phyloP scores from a whole-genome alignment of 1,139 yeast species.

The Candida smagusa region DNA sequence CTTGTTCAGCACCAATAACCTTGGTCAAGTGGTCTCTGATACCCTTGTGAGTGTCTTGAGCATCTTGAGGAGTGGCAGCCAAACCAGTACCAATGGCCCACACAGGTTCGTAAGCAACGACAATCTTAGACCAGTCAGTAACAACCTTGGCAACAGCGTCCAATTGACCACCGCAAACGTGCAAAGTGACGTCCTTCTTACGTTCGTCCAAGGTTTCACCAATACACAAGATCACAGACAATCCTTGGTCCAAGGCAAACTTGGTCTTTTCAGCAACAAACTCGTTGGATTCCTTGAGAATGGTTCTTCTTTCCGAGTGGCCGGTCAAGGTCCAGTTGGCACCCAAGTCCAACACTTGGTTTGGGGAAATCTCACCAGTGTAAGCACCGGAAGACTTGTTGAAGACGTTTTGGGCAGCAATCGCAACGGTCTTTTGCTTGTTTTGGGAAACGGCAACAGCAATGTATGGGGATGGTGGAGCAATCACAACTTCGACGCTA shows the following conservation, averaged over 20 bases:
- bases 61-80: slow-evolving; percentile 98
- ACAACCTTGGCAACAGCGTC: slow-evolving; percentile 82
- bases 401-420: slow-evolving; percentile 91
- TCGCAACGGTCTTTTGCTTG: slow-evolving; percentile 68
- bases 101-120: slow-evolving; percentile 98
- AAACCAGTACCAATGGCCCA: slow-evolving; percentile 99
- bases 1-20: slow-evolving; percentile 75
- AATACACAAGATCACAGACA: slow-evolving; percentile 89
- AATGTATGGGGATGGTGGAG: slow-evolving; percentile 95
- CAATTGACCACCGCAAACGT: slow-evolving; percentile 86
- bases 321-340: slow-evolving; percentile 95
- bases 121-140: slow-evolving; percentile 88
- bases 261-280: slow-evolving; percentile 92
- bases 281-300: slow-evolving; percentile 87
- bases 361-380: slow-evolving; percentile 96
- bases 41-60: slow-evolving; percentile 88
- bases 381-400: slow-evolving; percentile 89
- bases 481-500: slow-evolving; percentile 84
- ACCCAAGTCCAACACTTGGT: slow-evolving; percentile 86
- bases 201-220: slow-evolving; percentile 98
- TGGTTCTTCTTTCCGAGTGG: slow-evolving; percentile 98
- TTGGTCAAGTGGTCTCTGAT: slow-evolving; percentile 80
- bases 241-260: slow-evolving; percentile 85
- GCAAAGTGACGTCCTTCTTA: slow-evolving; percentile 80
- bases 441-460: slow-evolving; percentile 67